These are phyloP conservation scores for Lizonia empirigonia DNA, from an alignment of 2,329 filamentous ascomycete genomes.

Conservation along the genomic window DNA sequence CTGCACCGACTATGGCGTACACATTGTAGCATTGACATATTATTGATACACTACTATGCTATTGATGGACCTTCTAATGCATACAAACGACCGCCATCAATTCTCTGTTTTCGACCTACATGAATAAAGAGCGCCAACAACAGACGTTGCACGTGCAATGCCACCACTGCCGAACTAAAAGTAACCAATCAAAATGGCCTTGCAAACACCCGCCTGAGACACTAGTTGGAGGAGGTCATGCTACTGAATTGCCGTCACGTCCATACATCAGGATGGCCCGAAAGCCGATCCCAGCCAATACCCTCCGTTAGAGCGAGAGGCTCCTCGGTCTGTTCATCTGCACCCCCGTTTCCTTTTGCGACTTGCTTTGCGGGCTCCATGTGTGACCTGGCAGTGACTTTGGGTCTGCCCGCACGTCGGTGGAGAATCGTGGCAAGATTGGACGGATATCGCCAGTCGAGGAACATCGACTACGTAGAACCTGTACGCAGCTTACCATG, in stretches of 20 bases:
- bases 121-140: neutral
- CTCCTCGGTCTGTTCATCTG: slow-evolving; percentile 17
- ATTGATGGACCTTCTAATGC: neutral
- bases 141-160: slow-evolving; percentile 2
- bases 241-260: slow-evolving; percentile 8
- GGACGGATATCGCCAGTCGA: neutral
- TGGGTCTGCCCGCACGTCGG: neutral
- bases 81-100: neutral
- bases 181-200: slow-evolving; percentile 1
- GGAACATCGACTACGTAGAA: slow-evolving; percentile 1
- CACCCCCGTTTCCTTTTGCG: neutral
- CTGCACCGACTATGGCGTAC: neutral
- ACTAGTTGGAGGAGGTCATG: neutral
- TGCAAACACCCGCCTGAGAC: slow-evolving; percentile 2
- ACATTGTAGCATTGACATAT: neutral
- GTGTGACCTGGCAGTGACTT: slow-evolving; percentile 8
- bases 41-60: neutral
- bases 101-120: neutral
- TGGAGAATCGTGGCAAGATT: neutral
- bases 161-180: neutral
- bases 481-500: neutral
- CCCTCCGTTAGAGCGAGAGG: slow-evolving; percentile 25
- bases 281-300: slow-evolving; percentile 2
- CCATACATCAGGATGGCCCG: neutral
- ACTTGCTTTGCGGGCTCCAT: slow-evolving; percentile 13